These are phyloP conservation scores for Plenodomus biglobosus DNA, from an alignment of 2,329 filamentous ascomycete genomes.

Conservation along the genomic window DNA sequence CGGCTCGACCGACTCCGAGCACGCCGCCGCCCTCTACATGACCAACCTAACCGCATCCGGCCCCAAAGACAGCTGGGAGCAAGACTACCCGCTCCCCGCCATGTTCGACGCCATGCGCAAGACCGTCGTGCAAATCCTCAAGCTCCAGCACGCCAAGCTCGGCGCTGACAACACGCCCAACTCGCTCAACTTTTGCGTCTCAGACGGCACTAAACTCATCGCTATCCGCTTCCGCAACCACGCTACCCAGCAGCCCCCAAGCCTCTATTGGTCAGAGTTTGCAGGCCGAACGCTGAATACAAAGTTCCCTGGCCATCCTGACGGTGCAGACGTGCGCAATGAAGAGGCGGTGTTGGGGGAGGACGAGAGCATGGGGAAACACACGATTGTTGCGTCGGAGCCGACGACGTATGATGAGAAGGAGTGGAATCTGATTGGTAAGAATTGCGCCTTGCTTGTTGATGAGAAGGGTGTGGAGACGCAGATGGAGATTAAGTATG, in stretches of 20 bases:
- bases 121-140: conserved; percentile 51
- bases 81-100: conserved; percentile 44
- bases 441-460: conserved; percentile 51
- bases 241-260: conserved; percentile 54
- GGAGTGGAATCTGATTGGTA: conserved; percentile 56
- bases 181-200: conserved; percentile 56
- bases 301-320: conserved; percentile 54
- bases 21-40: conserved; percentile 55
- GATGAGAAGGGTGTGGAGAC: conserved; percentile 45
- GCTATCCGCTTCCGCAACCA: conserved; percentile 58
- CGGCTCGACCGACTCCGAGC: conserved; percentile 57
- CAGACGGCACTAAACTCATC: conserved; percentile 54
- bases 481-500: conserved; percentile 44
- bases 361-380: conserved; percentile 50
- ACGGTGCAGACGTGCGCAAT: conserved; percentile 43
- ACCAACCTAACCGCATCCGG: conserved; percentile 48
- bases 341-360: conserved; percentile 39
- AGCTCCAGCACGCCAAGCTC: conserved; percentile 49
- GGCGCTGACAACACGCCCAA: conserved; percentile 48
- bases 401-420: conserved; percentile 56
- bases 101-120: conserved; percentile 52
- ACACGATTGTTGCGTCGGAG: conserved; percentile 58
- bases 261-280: conserved; percentile 53
- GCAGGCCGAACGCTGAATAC: conserved; percentile 57
- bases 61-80: conserved; percentile 47